Evolutionary conservation across 139 green algal genomes (phyloP).

Genomic region (Trebouxia sp.): DNA sequence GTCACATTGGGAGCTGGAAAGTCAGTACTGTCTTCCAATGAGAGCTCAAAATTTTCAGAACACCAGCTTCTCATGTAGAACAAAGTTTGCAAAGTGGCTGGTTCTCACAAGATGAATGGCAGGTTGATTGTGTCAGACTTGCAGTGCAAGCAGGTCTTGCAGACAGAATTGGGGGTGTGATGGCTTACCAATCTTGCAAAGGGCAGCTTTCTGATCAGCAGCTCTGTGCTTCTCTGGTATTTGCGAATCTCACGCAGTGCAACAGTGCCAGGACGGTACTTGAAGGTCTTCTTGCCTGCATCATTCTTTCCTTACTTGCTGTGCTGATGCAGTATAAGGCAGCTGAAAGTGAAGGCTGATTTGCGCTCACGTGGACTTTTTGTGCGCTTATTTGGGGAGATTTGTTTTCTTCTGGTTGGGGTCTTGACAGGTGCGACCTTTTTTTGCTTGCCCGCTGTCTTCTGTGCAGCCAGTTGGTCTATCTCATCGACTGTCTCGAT

Average conservation of each 20-base stretch:
- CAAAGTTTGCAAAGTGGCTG: no score
- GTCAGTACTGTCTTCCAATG: no score
- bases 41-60: no score
- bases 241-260: slow-evolving; percentile 62
- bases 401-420: neutral
- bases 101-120: no score
- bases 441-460: neutral
- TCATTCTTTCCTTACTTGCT: no score
- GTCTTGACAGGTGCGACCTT: slow-evolving; percentile 12
- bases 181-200: slow-evolving; percentile 77
- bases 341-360: no score
- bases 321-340: no score
- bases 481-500: neutral
- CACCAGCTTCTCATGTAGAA: no score
- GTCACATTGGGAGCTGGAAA: no score
- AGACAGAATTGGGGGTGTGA: neutral
- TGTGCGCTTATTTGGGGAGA: neutral
- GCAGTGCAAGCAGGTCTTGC: neutral
- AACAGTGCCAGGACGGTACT: slow-evolving; percentile 63
- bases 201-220: slow-evolving; percentile 82
- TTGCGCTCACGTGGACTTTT: neutral
- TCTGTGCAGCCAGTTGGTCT: neutral
- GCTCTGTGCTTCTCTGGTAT: slow-evolving; percentile 71
- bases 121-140: no score
- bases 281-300: neutral